Percentiles rank a stretch among this genome's conserved stretches.
These are phyloP conservation scores for Alternaria metachromatica DNA, from an alignment of 2,329 filamentous ascomycete genomes.

Conservation along the genomic window DNA sequence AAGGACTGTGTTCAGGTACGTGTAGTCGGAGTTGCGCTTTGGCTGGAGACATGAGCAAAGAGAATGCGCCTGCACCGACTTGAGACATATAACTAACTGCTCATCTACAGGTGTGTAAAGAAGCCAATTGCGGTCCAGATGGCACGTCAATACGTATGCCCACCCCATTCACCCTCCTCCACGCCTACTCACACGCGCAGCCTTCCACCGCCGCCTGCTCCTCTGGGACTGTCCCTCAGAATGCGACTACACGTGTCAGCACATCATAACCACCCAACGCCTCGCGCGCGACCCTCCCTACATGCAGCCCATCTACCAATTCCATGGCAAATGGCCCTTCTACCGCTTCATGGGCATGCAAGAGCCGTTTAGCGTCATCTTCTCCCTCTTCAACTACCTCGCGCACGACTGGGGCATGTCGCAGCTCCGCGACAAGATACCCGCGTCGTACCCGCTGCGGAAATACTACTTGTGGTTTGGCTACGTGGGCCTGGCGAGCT, in stretches of 20 bases:
- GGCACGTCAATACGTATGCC: conserved; percentile 72
- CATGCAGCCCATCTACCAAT: conserved; percentile 78
- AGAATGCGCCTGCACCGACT: not conserved
- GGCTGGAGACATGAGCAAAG: not conserved
- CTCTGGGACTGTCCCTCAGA: conserved; percentile 92
- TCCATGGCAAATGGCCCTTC: conserved; percentile 99
- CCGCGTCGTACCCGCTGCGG: conserved; percentile 74
- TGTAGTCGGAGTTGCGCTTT: conserved; percentile 17
- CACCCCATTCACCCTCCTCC: not conserved
- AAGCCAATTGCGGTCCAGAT: conserved; percentile 77
- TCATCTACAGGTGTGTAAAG: conserved; percentile 71
- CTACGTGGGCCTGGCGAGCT: conserved; percentile 80
- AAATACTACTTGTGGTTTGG: conserved; percentile 83
- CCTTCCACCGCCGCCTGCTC: conserved; percentile 82
- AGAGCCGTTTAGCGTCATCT: conserved; percentile 91
- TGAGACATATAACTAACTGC: conserved; percentile 19
- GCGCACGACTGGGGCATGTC: conserved; percentile 81
- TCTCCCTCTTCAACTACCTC: conserved; percentile 88
- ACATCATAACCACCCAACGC: conserved; percentile 80
- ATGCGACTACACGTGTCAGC: conserved; percentile 98
- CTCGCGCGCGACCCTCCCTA: conserved; percentile 69
- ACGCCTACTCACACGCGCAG: conserved; percentile 54
- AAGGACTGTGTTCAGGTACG: conserved; percentile 80
- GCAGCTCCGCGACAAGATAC: conserved; percentile 73
- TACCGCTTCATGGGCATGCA: conserved; percentile 88